Conservation (phyloP, 257 asterid genomes). For the Linaria vulgaris region DNA sequence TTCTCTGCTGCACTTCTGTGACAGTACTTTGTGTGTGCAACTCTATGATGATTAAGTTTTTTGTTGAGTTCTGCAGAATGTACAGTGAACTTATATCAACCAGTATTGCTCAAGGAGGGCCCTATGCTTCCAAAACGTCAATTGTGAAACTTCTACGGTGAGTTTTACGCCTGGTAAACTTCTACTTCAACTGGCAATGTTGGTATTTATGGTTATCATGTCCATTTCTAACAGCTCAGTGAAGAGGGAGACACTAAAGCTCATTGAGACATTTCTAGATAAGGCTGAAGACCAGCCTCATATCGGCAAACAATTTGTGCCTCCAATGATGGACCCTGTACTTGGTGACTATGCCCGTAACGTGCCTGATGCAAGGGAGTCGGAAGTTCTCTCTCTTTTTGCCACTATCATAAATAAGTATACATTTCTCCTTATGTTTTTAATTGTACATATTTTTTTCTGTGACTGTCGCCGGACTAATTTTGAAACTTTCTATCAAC, state of each 20-base stretch:
- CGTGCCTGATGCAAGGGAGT: slow-evolving; percentile 98
- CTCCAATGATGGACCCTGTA: slow-evolving; percentile 98
- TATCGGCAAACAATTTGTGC: slow-evolving; percentile 91
- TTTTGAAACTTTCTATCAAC: slow-evolving; percentile 8
- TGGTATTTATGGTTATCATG: slow-evolving; percentile 4
- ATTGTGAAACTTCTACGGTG: slow-evolving; percentile 94
- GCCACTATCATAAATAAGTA: slow-evolving; percentile 99
- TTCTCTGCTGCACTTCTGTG: neutral
- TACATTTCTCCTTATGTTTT: slow-evolving; percentile 18
- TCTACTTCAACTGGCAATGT: neutral
- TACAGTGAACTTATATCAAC: slow-evolving; percentile 96
- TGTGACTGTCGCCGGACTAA: neutral
- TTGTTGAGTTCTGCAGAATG: slow-evolving; percentile 66
- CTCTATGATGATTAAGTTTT: slow-evolving; percentile 21
- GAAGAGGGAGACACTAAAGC: slow-evolving; percentile 93
- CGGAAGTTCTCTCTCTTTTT: slow-evolving; percentile 96
- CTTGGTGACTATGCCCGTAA: slow-evolving; percentile 96
- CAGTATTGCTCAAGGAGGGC: slow-evolving; percentile 95
- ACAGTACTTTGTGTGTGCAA: neutral
- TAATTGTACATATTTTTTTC: slow-evolving; percentile 17
- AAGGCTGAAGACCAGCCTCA: slow-evolving; percentile 94
- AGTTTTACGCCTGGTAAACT: slow-evolving; percentile 19
- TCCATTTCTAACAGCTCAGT: slow-evolving; percentile 69
- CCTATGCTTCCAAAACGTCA: slow-evolving; percentile 81
- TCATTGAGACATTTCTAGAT: slow-evolving; percentile 91